A percentile compares a stretch with the other conserved stretches of the same genome.
These are phyloP conservation scores for Yamadazyma akitaensis DNA, from an alignment of 805 yeast genomes.

Conservation along the genomic window DNA sequence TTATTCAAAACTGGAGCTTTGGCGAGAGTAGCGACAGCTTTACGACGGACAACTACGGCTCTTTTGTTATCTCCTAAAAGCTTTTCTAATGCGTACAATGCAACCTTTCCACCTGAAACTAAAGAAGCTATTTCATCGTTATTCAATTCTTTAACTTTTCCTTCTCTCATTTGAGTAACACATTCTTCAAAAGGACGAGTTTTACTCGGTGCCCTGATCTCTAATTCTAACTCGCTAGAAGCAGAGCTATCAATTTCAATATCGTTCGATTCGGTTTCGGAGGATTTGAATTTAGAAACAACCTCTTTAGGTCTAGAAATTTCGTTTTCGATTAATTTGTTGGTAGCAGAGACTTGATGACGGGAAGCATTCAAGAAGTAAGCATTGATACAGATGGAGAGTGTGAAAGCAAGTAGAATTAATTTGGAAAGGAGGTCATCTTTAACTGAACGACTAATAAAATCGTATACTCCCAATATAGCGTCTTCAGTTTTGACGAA, in stretches of 20 bases:
- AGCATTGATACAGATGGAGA: conserved; percentile 76
- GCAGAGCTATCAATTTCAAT: conserved; percentile 16
- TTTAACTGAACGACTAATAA: conserved; percentile 64
- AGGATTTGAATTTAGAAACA: neutral
- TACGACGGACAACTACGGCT: conserved; percentile 92
- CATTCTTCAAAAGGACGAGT: conserved; percentile 62
- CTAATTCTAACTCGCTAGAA: conserved; percentile 25
- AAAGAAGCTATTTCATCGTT: conserved; percentile 74
- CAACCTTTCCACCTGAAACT: conserved; percentile 73
- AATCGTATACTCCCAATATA: conserved; percentile 47
- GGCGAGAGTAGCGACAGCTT: conserved; percentile 81
- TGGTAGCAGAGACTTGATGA: conserved; percentile 49
- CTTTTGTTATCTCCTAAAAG: conserved; percentile 84
- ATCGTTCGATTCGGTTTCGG: conserved; percentile 6
- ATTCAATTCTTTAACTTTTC: conserved; percentile 60
- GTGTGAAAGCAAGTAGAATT: conserved; percentile 64
- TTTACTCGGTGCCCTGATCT: conserved; percentile 20
- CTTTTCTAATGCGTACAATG: conserved; percentile 91
- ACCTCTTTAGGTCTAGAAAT: conserved; percentile 27
- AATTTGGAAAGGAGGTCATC: conserved; percentile 80
- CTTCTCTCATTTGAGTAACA: conserved; percentile 60
- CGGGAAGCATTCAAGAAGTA: conserved; percentile 86
- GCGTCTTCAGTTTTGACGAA: conserved; percentile 62
- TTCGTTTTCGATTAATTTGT: conserved; percentile 39
- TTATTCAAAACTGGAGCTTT: conserved; percentile 76